Evolutionary conservation across 768 basidiomycete species (phyloP).

Genomic region (Mycena metata): DNA sequence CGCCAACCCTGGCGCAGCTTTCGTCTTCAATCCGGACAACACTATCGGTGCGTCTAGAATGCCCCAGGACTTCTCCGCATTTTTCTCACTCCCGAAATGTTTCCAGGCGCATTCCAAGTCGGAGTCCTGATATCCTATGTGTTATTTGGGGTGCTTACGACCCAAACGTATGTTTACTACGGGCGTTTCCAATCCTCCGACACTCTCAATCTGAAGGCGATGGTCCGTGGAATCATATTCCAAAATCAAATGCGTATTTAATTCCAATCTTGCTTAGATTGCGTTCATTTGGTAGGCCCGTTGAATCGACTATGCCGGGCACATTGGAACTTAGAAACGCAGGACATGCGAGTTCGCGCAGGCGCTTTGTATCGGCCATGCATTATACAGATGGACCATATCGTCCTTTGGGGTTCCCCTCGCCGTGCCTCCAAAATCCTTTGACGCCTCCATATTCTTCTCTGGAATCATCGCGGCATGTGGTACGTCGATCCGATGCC

Average conservation of each 20-base stretch:
- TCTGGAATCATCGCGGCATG: not conserved
- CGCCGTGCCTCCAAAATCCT: not conserved
- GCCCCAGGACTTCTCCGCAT: not conserved
- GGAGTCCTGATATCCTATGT: conserved; percentile 11
- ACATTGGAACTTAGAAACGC: not conserved
- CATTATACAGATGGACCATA: not conserved
- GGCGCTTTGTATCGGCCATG: not conserved
- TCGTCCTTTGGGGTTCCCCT: not conserved
- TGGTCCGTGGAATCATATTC: not conserved
- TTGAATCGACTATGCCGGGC: not conserved
- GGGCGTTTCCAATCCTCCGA: not conserved
- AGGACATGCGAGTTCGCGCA: conserved; percentile 3
- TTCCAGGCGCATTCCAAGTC: conserved; percentile 14
- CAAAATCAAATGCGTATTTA: not conserved
- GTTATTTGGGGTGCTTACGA: conserved; percentile 4
- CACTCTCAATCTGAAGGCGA: conserved; percentile 3
- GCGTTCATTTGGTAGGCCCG: conserved; percentile 10
- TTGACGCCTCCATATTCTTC: not conserved
- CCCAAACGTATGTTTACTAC: conserved; percentile 11
- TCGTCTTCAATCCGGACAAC: not conserved
- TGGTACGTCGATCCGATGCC: not conserved
- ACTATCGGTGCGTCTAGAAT: conserved; percentile 3
- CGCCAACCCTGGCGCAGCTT: no score
- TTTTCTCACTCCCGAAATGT: not conserved
- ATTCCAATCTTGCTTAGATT: not conserved